Base-by-base conservation (phyloP, 768 basidiomycete species). In the Suillus luteus region DNA sequence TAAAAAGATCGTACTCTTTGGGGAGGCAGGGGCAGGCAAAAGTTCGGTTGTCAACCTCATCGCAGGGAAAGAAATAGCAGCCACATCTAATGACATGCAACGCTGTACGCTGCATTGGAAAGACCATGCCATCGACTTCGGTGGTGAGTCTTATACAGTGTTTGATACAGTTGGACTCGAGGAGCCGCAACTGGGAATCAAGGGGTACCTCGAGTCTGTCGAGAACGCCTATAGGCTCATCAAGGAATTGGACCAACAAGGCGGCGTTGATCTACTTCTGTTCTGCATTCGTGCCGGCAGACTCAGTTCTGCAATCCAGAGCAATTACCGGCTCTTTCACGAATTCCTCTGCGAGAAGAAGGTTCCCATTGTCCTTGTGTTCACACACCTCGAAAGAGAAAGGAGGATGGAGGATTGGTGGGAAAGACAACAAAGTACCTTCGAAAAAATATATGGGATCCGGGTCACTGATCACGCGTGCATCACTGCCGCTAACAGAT, bases 1-100 rank as follows among this genome's bases (percentile, higher is more conserved):
- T 33, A 40, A 67, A 58, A 75, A 76, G 17, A 57, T 75, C 27
- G 67, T 75, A n/a, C 68, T 75, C 54, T 75, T 75, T 37, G 74
- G 74, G 27, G 74, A 75, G 63, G 68, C 67, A 1, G 74, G 74
- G 1, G 74, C 76, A 59, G 77, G 78, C 15, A 83, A 83, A 62
- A 83, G 82, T 60, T 80, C 79, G 19, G 71, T 81, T 48, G 71
- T 83, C 63, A 83, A 82, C 68, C 74, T 82, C 69, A 64, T 82
- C n/a, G 70, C 71, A 31, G 75, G 72, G 35, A 17, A 62, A 2
- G 62, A 69, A 1, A 41, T 69, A 17, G 80, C 79, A 1, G 59
- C 55, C 11, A 69, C 74, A 19, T 80, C 79, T 9, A 73, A 71
- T 22, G 73, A 72, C 33, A 74, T 70, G 8, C 67, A 68, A 22